Evolutionary conservation across 1,139 yeast genomes (phyloP).

Genomic region (Candida freyschussii): DNA sequence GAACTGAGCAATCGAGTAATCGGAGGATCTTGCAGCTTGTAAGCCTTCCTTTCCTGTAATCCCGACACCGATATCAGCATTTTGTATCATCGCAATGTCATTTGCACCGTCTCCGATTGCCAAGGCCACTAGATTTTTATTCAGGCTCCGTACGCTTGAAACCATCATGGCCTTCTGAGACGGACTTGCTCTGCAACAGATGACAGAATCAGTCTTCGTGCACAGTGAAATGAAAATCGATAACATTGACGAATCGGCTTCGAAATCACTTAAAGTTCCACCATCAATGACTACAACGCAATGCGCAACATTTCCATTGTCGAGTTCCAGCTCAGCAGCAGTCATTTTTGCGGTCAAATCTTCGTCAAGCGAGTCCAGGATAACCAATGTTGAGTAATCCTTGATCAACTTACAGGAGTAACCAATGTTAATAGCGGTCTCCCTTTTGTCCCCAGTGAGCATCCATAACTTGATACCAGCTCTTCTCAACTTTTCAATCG

Average conservation of each 20-base stretch:
- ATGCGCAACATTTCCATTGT: conserved; percentile 77
- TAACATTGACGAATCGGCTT: conserved; percentile 64
- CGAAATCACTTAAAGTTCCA: conserved; percentile 66
- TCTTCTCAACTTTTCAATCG: conserved; percentile 84
- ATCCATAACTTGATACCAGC: conserved; percentile 97
- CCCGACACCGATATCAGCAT: conserved; percentile 97
- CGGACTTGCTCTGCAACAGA: conserved; percentile 96
- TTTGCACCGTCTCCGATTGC: conserved; percentile 99
- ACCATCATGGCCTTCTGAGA: conserved; percentile 95
- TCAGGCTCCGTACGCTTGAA: conserved; percentile 60
- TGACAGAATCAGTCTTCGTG: conserved; percentile 81
- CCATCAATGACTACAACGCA: conserved; percentile 95
- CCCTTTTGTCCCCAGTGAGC: conserved; percentile 97
- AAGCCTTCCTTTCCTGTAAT: conserved; percentile 96
- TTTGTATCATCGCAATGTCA: conserved; percentile 98
- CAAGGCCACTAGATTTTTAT: conserved; percentile 68
- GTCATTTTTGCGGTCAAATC: conserved; percentile 40
- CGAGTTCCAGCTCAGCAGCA: conserved; percentile 37
- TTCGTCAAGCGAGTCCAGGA: conserved; percentile 60
- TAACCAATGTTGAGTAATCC: conserved; percentile 86
- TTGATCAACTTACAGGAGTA: conserved; percentile 89
- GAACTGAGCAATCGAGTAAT: conserved; percentile 93
- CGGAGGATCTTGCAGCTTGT: conserved; percentile 94
- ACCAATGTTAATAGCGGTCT: conserved; percentile 96
- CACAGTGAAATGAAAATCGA: conserved; percentile 79